Conservation (phyloP, 805 yeast genomes). For the Ogataea siamensis region DNA sequence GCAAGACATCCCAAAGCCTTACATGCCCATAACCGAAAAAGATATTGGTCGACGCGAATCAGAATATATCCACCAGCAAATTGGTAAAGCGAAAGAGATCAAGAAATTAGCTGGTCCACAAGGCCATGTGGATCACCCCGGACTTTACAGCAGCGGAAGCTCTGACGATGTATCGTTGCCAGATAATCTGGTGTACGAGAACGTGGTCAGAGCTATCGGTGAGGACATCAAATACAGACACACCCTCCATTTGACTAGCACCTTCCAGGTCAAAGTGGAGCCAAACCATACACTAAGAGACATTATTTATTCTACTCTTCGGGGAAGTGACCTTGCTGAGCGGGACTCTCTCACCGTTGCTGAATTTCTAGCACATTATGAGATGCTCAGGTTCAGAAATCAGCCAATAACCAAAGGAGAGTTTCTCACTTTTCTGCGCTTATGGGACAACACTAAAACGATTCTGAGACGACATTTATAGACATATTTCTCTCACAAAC, state of each 20-base stretch:
- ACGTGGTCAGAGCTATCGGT: conserved; percentile 57
- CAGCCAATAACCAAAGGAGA: conserved; percentile 54
- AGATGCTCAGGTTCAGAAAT: conserved; percentile 65
- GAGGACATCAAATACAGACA: conserved; percentile 51
- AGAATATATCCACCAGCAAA: conserved; percentile 38
- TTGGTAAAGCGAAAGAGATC: conserved; percentile 43
- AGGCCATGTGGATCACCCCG: conserved; percentile 47
- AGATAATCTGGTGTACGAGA: conserved; percentile 43
- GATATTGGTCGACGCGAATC: conserved; percentile 54
- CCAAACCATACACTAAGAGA: conserved; percentile 24
- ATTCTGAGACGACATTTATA: conserved; percentile 5
- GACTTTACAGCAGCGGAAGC: conserved; percentile 36
- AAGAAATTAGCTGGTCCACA: conserved; percentile 41
- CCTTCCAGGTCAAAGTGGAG: conserved; percentile 22
- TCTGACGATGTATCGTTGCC: conserved; percentile 18
- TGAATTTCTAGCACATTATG: conserved; percentile 55
- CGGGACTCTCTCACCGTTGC: conserved; percentile 16
- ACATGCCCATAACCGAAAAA: conserved; percentile 63
- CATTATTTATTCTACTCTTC: conserved; percentile 32
- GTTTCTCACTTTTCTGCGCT: conserved; percentile 57
- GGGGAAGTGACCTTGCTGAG: conserved; percentile 6
- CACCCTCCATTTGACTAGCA: conserved; percentile 19
- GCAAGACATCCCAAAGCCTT: conserved; percentile 75
- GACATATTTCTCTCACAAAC: no score
- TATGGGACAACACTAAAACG: conserved; percentile 27